phyloP scores from a whole-genome alignment of 192 early-diverging fungal species.

The Helicostylum pulchrum region DNA sequence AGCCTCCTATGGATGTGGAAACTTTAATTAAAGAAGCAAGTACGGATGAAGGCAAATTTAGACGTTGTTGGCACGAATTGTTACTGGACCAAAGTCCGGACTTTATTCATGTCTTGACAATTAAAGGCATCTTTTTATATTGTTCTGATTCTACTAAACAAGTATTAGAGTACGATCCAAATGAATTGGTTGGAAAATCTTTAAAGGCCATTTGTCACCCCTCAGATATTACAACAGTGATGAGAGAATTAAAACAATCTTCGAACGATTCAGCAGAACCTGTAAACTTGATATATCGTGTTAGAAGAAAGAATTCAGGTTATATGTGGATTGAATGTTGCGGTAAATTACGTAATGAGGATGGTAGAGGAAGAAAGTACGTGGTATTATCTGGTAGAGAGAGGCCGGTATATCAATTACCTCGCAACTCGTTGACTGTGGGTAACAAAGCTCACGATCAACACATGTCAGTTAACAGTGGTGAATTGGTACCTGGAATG shows the following conservation, averaged over 20 bases:
- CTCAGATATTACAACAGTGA: conserved; percentile 61
- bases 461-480: background rate
- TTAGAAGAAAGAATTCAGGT: conserved; percentile 50
- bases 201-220: conserved; percentile 62
- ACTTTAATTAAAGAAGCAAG: conserved; percentile 32
- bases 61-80: conserved; percentile 37
- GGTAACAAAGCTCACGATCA: background rate
- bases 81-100: conserved; percentile 55
- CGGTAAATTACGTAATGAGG: conserved; percentile 60
- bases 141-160: conserved; percentile 41
- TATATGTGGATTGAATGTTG: conserved; percentile 65
- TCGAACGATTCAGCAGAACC: conserved; percentile 34
- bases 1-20: conserved; percentile 12
- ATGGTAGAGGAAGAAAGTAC: conserved; percentile 66
- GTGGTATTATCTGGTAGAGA: conserved; percentile 63
- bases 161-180: conserved; percentile 52
- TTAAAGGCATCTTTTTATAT: conserved; percentile 67
- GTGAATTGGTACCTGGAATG: conserved; percentile 20
- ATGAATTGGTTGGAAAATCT: conserved; percentile 57
- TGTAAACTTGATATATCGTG: conserved; percentile 64
- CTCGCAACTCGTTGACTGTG: conserved; percentile 12
- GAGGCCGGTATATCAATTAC: conserved; percentile 40
- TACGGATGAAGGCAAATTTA: conserved; percentile 31
- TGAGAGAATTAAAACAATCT: conserved; percentile 60
- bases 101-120: conserved; percentile 63